Conservation (phyloP, 192 early-diverging fungal genomes). For the Chytriomyces hyalinus region DNA sequence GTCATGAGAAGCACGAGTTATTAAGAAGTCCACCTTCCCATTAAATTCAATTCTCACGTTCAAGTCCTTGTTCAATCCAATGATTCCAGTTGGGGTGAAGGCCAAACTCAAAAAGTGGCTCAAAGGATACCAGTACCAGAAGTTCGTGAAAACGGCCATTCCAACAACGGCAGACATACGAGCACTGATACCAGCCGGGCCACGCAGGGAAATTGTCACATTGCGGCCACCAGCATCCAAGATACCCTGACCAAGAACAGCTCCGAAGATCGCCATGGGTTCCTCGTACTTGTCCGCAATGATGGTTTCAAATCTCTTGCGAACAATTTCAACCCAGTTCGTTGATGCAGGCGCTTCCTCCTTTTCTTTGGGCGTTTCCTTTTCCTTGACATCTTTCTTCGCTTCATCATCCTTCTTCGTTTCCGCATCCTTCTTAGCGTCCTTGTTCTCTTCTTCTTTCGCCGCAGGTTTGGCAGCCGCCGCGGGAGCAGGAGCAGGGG, state of each 20-base stretch:
- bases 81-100: conserved; percentile 93
- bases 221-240: conserved; percentile 98
- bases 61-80: conserved; percentile 91
- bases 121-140: conserved; percentile 99
- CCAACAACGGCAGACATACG: conserved; percentile 98
- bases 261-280: conserved; percentile 92
- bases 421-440: conserved; percentile 15
- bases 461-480: conserved; percentile 5
- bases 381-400: not conserved
- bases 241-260: conserved; percentile 94
- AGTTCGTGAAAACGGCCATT: conserved; percentile 97
- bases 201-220: conserved; percentile 90
- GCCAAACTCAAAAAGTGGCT: conserved; percentile 94
- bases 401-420: not conserved
- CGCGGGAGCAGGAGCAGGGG: conserved; percentile 16
- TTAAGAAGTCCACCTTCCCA: not conserved
- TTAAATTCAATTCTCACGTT: conserved; percentile 43
- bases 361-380: conserved; percentile 12
- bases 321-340: conserved; percentile 69
- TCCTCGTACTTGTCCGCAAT: conserved; percentile 94
- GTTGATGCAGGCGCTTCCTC: conserved; percentile 8
- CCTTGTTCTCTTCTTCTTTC: not conserved
- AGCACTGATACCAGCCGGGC: conserved; percentile 77
- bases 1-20: not conserved
- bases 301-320: conserved; percentile 86